Evolutionary conservation across 2,329 filamentous ascomycete genomes (phyloP), one percentile per base, ranked within the genome.

Genomic region (Geosmithia morbida): DNA sequence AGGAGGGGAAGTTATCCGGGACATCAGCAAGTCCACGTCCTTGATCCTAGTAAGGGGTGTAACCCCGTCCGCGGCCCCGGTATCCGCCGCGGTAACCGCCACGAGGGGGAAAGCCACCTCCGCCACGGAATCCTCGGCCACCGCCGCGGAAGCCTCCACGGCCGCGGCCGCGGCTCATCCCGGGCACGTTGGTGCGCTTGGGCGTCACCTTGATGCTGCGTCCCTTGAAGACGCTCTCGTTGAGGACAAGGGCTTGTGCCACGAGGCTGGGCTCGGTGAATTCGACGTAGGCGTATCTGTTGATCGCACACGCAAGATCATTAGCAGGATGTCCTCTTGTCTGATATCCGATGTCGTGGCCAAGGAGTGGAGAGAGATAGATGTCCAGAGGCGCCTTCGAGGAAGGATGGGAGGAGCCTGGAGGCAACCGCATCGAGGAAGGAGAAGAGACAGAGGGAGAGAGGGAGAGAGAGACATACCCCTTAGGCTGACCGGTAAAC

Each of bases 401-500:
- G 8, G 22, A 26, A 26, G 4, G 22, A 26, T 26, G 22, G 22
- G n/a, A n/a, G n/a, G n/a, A n/a, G n/a, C n/a, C n/a, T n/a, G n/a
- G n/a, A n/a, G n/a, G n/a, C n/a, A n/a, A n/a, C n/a, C n/a, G n/a
- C n/a, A n/a, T n/a, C n/a, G 29, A 30, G 6, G 29, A 30, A 30
- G 29, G 29, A 30, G 29, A 30, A 30, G 7, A 30, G 11, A 11
- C 6, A 7, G 29, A 30, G 29, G 11, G 29, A 30, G 11, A 7
- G 29, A 30, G 29, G 14, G 14, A 41, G 49, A 37, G 11, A 13
- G 44, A 44, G 33, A 59, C 83, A 66, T 72, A 95, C 89, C 92
- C 92, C 74, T 98, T 98, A n/a, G 92, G 92, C 72, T 97, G 89
- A 53, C 92, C 92, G 11, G 89, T 95, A 61, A 96, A 97, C 71